phyloP scores from a whole-genome alignment of 495 filamentous ascomycete genomes.

The Schizothecium vesticola region DNA sequence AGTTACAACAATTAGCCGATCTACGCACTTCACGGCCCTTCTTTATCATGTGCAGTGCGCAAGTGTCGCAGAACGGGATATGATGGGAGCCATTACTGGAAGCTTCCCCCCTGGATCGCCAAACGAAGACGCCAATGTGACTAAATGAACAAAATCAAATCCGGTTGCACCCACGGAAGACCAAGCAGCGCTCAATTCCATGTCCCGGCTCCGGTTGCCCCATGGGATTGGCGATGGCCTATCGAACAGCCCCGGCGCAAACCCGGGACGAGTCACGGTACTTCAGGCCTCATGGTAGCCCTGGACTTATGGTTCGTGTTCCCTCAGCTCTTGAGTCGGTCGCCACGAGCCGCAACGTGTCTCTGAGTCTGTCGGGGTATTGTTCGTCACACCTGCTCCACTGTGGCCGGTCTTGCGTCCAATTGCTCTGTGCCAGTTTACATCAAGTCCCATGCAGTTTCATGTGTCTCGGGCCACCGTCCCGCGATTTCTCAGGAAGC shows the following conservation, averaged over 20 bases:
- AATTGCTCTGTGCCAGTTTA: conserved; percentile 14
- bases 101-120: too few relatives aligned
- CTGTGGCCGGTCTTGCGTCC: conserved; percentile 41
- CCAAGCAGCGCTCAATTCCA: too few relatives aligned
- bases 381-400: conserved; percentile 66
- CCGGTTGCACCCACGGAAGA: too few relatives aligned
- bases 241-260: neutral
- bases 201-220: too few relatives aligned
- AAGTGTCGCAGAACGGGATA: neutral
- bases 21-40: neutral
- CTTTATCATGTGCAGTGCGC: neutral
- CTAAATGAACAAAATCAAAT: too few relatives aligned
- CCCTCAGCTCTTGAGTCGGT: conserved; percentile 51
- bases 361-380: conserved; percentile 42
- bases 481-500: conserved; percentile 1
- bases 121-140: too few relatives aligned
- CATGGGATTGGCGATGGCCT: neutral
- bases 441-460: conserved; percentile 24
- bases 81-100: neutral
- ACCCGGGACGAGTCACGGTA: conserved; percentile 39
- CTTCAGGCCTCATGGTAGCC: conserved; percentile 47
- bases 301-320: conserved; percentile 21
- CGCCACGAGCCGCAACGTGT: conserved; percentile 39
- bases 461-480: neutral
- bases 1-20: neutral